Conservation (phyloP, 345 rosid species). For the Gossypium longicalyx region DNA sequence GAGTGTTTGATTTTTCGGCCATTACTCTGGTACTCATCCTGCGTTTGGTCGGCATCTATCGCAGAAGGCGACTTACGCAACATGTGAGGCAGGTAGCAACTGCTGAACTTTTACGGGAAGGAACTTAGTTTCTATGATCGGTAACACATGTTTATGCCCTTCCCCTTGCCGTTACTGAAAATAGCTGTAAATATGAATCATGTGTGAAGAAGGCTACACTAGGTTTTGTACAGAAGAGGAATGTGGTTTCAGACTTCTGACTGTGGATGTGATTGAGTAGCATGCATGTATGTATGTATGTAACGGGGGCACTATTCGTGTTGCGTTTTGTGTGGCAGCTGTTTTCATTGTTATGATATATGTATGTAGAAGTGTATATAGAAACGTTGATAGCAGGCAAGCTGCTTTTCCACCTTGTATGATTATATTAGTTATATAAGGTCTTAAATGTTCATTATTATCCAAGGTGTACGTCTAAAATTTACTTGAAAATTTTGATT, state of each 20-base stretch:
- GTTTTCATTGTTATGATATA: no score
- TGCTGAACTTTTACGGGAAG: conserved; percentile 32
- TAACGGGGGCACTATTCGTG: no score
- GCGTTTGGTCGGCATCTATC: conserved; percentile 51
- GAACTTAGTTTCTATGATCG: conserved; percentile 8
- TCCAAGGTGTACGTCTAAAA: background rate
- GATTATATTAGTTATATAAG: background rate
- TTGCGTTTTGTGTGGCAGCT: no score
- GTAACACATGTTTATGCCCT: background rate
- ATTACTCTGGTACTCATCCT: conserved; percentile 47
- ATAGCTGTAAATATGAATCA: background rate
- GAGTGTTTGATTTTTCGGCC: conserved; percentile 55
- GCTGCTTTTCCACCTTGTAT: no score
- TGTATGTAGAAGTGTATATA: no score
- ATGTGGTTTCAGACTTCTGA: background rate
- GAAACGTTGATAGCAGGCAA: no score
- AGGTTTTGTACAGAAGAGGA: conserved; percentile 1
- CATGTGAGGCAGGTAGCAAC: conserved; percentile 54
- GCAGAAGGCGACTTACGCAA: conserved; percentile 44
- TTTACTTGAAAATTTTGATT: no score
- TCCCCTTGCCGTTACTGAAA: background rate
- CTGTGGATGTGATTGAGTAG: background rate
- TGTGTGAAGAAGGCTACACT: background rate
- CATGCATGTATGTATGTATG: no score
- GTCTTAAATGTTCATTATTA: background rate